Conservation (phyloP, 148 eudicot genomes). For the Chenopodium quinoa region DNA sequence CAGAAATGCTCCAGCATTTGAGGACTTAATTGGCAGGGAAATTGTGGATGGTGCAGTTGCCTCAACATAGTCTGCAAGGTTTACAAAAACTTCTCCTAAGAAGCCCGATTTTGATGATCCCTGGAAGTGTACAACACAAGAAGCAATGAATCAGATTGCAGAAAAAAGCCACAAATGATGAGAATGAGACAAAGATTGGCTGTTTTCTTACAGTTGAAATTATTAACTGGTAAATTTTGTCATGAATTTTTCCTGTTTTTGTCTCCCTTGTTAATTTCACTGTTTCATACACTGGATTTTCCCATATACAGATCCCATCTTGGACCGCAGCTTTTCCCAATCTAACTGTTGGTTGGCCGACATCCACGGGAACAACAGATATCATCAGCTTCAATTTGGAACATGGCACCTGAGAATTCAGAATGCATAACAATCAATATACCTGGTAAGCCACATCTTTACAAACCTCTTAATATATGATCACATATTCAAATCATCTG, state of each 20-base stretch:
- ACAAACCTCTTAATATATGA: neutral
- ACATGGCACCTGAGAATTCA: conserved; percentile 62
- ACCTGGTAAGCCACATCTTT: conserved; percentile 12
- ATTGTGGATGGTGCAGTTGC: conserved; percentile 52
- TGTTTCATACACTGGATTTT: conserved; percentile 79
- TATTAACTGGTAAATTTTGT: conserved; percentile 66
- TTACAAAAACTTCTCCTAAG: conserved; percentile 67
- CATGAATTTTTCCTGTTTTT: conserved; percentile 66
- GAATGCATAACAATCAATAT: neutral
- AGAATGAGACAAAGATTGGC: neutral
- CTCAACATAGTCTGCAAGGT: conserved; percentile 73
- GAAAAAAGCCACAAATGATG: neutral
- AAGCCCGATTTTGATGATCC: conserved; percentile 81
- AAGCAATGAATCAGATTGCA: conserved; percentile 7
- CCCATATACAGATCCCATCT: conserved; percentile 87
- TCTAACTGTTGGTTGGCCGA: conserved; percentile 85
- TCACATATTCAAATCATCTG: conserved; percentile 9
- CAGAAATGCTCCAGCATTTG: conserved; percentile 59
- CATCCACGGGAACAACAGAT: conserved; percentile 77
- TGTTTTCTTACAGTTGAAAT: conserved; percentile 67
- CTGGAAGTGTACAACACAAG: conserved; percentile 36
- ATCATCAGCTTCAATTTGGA: conserved; percentile 58
- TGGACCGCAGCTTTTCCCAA: conserved; percentile 60
- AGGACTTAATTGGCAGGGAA: conserved; percentile 59
- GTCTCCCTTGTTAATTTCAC: conserved; percentile 64